Evolutionary conservation across 2,329 filamentous ascomycete genomes (phyloP).

Genomic region (Tolypocladium capitatum): DNA sequence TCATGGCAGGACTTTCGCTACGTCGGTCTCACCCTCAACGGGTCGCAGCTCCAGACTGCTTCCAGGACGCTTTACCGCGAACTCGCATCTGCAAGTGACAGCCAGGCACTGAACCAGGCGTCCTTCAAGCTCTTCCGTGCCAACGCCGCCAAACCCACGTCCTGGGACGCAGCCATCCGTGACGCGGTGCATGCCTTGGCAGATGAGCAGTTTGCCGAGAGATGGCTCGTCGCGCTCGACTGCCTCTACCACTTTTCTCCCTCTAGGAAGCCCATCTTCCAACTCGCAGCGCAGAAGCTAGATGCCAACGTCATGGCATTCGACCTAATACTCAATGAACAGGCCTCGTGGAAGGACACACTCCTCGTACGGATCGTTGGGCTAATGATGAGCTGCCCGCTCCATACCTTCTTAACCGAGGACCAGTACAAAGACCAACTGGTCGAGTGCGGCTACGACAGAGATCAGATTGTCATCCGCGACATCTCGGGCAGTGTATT

Average conservation of each 20-base stretch:
- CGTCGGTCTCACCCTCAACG: constrained; percentile 38
- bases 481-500: constrained; percentile 38
- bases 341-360: constrained; percentile 13
- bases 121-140: constrained; percentile 29
- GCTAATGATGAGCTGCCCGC: constrained; percentile 32
- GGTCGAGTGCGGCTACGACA: constrained; percentile 31
- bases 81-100: constrained; percentile 2
- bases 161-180: constrained; percentile 21
- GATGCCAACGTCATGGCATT: constrained; percentile 40
- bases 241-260: constrained; percentile 44
- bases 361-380: constrained; percentile 28
- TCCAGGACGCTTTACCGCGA: constrained; percentile 16
- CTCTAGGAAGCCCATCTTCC: constrained; percentile 32
- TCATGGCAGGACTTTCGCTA: constrained; percentile 25
- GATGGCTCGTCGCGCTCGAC: constrained; percentile 43
- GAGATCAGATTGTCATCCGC: constrained; percentile 24
- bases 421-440: constrained; percentile 31
- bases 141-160: constrained; percentile 32
- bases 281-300: constrained; percentile 24
- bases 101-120: constrained; percentile 2
- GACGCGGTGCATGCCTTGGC: constrained; percentile 14
- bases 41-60: constrained; percentile 26
- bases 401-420: constrained; percentile 32
- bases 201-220: constrained; percentile 14
- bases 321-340: constrained; percentile 31